Percentiles rank a stretch among this genome's conserved stretches.
Conservation (phyloP, 345 rosid species). For the Camelina hispida region DNA sequence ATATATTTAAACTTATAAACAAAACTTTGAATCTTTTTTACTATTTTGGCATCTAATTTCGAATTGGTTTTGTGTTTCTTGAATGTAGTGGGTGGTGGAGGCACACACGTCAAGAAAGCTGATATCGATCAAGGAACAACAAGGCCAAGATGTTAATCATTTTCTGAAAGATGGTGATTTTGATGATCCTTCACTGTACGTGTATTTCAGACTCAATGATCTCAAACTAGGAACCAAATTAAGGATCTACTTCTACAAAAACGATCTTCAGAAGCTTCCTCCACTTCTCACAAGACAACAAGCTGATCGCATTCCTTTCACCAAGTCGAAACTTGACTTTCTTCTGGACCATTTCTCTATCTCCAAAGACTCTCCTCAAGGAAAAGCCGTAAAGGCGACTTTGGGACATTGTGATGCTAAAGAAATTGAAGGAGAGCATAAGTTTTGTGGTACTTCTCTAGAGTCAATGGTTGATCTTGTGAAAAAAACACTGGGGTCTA, state of each 20-base stretch:
- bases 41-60: background rate
- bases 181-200: slow-evolving; percentile 51
- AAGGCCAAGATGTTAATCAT: slow-evolving; percentile 19
- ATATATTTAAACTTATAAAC: background rate
- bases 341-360: slow-evolving; percentile 67
- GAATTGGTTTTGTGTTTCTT: slow-evolving; percentile 6
- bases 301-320: slow-evolving; percentile 68
- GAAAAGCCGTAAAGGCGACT: slow-evolving; percentile 65
- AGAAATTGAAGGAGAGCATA: slow-evolving; percentile 56
- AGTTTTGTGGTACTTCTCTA: slow-evolving; percentile 64
- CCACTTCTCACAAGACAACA: slow-evolving; percentile 61
- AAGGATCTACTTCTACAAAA: slow-evolving; percentile 49
- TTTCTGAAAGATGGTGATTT: slow-evolving; percentile 40
- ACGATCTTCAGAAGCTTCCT: slow-evolving; percentile 50
- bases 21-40: background rate
- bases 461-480: slow-evolving; percentile 74
- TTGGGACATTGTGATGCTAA: slow-evolving; percentile 55
- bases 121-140: slow-evolving; percentile 32
- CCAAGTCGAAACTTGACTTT: slow-evolving; percentile 51
- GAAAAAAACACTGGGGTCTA: slow-evolving; percentile 48
- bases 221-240: slow-evolving; percentile 54
- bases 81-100: slow-evolving; percentile 33
- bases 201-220: slow-evolving; percentile 59
- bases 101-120: slow-evolving; percentile 42
- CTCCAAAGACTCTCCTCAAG: slow-evolving; percentile 61